Evolutionary conservation across 1,284 basidiomycete genomes (phyloP).

Genomic region (Xerocomus cyaneibrunnescens): DNA sequence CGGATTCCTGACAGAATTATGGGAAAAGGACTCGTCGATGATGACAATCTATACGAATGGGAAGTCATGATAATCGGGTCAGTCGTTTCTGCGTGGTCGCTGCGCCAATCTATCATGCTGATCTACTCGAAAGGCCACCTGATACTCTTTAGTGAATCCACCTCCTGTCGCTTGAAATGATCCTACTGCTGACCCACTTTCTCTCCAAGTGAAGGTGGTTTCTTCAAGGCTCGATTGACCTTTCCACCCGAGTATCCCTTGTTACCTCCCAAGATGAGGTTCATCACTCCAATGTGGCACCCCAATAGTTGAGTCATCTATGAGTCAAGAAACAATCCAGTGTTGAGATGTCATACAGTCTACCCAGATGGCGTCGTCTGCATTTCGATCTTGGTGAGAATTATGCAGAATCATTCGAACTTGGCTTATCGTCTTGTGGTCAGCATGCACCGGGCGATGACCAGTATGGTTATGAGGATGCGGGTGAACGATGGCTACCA

Average conservation of each 20-base stretch:
- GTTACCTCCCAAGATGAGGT: conserved; percentile 93
- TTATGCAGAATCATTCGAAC: not conserved
- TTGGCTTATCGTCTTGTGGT: conserved; percentile 6
- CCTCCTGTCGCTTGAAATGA: conserved; percentile 7
- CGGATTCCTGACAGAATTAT: conserved; percentile 33
- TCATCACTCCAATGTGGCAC: conserved; percentile 98
- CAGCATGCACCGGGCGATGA: conserved; percentile 97
- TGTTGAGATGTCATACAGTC: conserved; percentile 49
- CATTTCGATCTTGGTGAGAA: conserved; percentile 89
- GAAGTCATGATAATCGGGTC: conserved; percentile 92
- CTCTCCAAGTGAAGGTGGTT: conserved; percentile 80
- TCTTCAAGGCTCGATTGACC: conserved; percentile 84
- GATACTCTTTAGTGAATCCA: conserved; percentile 85
- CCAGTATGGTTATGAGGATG: conserved; percentile 97
- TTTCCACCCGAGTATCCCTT: conserved; percentile 93
- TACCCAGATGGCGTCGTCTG: conserved; percentile 91
- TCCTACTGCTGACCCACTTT: conserved; percentile 6
- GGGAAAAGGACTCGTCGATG: conserved; percentile 81
- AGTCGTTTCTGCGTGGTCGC: conserved; percentile 31
- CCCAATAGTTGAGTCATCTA: conserved; percentile 77
- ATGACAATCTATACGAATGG: conserved; percentile 93
- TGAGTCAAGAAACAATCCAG: conserved; percentile 1
- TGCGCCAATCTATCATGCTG: conserved; percentile 13
- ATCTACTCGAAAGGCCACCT: conserved; percentile 58
- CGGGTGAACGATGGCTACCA: conserved; percentile 96